Conservation (phyloP, 805 yeast species). For the Barnettozyma sucrosica region DNA sequence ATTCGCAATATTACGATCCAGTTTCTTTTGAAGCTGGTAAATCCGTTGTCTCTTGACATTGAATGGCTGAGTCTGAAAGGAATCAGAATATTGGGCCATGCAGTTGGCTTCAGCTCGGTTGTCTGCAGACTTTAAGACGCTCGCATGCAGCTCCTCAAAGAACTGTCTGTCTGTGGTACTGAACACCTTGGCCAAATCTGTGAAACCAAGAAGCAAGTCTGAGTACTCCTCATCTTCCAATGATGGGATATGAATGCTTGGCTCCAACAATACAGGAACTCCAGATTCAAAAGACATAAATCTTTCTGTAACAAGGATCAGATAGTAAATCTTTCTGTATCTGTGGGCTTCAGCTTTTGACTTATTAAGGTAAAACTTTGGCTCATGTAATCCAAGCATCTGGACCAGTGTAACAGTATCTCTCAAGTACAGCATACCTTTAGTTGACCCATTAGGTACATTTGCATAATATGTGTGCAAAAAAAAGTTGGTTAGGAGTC, state of each 20-base stretch:
- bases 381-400: conserved; percentile 19
- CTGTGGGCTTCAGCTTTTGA: conserved; percentile 18
- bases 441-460: conserved; percentile 13
- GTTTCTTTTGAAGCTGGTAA: conserved; percentile 17
- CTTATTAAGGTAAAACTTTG: conserved; percentile 9
- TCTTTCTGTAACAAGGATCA: conserved; percentile 21
- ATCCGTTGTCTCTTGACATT: conserved; percentile 20
- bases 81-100: conserved; percentile 6
- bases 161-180: conserved; percentile 21
- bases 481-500: conserved; percentile 19
- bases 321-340: conserved; percentile 21
- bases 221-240: conserved; percentile 23
- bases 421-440: conserved; percentile 19
- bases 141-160: conserved; percentile 19
- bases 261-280: conserved; percentile 20
- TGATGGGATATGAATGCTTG: conserved; percentile 20
- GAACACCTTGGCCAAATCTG: conserved; percentile 20
- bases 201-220: conserved; percentile 21
- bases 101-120: background rate
- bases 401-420: conserved; percentile 22
- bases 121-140: conserved; percentile 8
- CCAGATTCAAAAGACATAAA: conserved; percentile 19
- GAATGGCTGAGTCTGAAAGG: conserved; percentile 13
- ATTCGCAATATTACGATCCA: conserved; percentile 12
- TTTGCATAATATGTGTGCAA: conserved; percentile 21